phyloP scores from a whole-genome alignment of 2,329 filamentous ascomycete species.

The Exophiala sideris region DNA sequence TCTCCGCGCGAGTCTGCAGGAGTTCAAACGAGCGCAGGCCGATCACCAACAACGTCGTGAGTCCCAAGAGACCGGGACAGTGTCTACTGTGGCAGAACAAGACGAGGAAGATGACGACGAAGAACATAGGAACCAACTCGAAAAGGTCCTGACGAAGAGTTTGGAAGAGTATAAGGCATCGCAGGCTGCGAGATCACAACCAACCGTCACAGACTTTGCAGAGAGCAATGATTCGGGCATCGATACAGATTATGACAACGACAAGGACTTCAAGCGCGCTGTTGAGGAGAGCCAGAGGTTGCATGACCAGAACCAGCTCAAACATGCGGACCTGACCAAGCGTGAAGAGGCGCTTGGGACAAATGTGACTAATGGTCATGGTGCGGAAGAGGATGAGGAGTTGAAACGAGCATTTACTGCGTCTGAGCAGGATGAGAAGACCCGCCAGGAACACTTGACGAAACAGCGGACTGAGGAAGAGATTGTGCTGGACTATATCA shows the following conservation, averaged over 20 bases:
- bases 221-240: constrained; percentile 30
- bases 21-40: constrained; percentile 22
- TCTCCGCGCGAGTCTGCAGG: constrained; percentile 26
- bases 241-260: constrained; percentile 34
- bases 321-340: constrained; percentile 9
- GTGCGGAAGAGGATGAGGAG: constrained; percentile 39
- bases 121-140: constrained; percentile 40
- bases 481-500: constrained; percentile 71
- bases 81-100: background rate
- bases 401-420: constrained; percentile 49
- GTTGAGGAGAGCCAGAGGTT: constrained; percentile 32
- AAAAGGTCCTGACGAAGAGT: constrained; percentile 45
- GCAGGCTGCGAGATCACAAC: background rate
- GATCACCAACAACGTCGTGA: constrained; percentile 13
- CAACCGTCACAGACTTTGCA: background rate
- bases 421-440: constrained; percentile 46
- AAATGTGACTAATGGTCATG: background rate
- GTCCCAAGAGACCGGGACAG: constrained; percentile 14
- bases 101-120: constrained; percentile 17
- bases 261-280: constrained; percentile 39
- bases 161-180: constrained; percentile 36
- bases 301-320: constrained; percentile 20
- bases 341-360: constrained; percentile 2
- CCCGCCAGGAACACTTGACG: constrained; percentile 37
- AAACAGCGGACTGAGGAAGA: constrained; percentile 61